A percentile compares a stretch with the other conserved stretches of the same genome.
These are phyloP conservation scores for Chlamydomonas schloesseri DNA, from an alignment of 139 green algal genomes.

Conservation along the genomic window DNA sequence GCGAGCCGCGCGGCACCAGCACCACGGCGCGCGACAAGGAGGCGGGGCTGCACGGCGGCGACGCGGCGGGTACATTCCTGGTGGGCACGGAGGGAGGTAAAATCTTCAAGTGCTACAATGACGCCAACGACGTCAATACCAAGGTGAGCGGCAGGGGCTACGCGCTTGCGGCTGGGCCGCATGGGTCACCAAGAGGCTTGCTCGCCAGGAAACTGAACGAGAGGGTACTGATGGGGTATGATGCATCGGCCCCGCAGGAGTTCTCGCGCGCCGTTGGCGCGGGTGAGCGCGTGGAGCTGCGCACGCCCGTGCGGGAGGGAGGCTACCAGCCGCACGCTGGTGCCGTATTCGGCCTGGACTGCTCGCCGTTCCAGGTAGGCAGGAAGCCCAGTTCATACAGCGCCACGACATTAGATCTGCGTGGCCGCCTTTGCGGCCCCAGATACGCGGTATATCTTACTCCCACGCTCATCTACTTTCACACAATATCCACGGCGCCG, in stretches of 20 bases:
- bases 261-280: constrained; percentile 43
- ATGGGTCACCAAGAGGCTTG: too few relatives aligned
- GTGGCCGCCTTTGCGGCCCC: too few relatives aligned
- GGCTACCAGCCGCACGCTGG: constrained; percentile 60
- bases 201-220: too few relatives aligned
- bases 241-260: constrained; percentile 24
- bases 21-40: background rate
- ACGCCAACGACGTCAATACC: constrained; percentile 37
- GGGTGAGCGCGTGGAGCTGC: constrained; percentile 53
- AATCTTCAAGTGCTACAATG: constrained; percentile 64
- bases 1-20: background rate
- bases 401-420: too few relatives aligned
- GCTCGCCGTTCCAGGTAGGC: constrained; percentile 68
- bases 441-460: too few relatives aligned
- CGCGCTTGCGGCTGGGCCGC: too few relatives aligned
- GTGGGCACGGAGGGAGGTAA: constrained; percentile 71
- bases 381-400: too few relatives aligned
- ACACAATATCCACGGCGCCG: too few relatives aligned
- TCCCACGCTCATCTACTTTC: background rate
- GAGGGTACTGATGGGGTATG: too few relatives aligned
- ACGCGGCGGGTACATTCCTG: constrained; percentile 35
- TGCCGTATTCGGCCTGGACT: constrained; percentile 61
- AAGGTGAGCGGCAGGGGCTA: constrained; percentile 36
- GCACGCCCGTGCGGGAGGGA: constrained; percentile 59
- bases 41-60: background rate